Percentiles rank a stretch among this genome's conserved stretches.
Conservation (phyloP, 1,284 basidiomycete species). For the Ceratobasidium sp. region DNA sequence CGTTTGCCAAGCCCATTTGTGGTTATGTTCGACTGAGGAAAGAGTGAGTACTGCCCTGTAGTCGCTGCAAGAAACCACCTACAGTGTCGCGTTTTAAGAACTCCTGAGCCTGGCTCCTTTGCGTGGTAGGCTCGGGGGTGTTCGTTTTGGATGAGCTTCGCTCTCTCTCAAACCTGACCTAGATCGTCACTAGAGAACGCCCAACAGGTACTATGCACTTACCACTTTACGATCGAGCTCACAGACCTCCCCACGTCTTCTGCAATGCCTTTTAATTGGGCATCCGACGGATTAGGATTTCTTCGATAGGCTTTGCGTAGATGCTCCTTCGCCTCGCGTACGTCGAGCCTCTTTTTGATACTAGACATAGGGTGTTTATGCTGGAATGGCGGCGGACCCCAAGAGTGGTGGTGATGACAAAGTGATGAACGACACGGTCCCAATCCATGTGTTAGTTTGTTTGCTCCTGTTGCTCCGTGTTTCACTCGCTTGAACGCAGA, state of each 20-base stretch:
- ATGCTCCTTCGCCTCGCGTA: slow-evolving; percentile 3
- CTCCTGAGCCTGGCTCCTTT: neutral
- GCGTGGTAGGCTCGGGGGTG: neutral
- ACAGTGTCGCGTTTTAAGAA: too few relatives aligned
- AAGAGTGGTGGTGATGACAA: neutral
- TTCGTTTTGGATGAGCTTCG: neutral
- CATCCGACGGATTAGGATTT: slow-evolving; percentile 10
- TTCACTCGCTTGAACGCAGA: neutral
- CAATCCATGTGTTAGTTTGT: too few relatives aligned
- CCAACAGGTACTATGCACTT: neutral
- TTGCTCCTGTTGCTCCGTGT: neutral
- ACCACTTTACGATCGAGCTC: slow-evolving; percentile 15
- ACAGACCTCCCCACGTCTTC: slow-evolving; percentile 6
- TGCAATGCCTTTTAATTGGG: neutral
- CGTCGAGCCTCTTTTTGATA: neutral
- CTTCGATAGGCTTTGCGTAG: slow-evolving; percentile 10
- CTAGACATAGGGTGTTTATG: neutral
- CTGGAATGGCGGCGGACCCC: neutral
- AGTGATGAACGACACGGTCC: neutral
- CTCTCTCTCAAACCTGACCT: slow-evolving; percentile 20
- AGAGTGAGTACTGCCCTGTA: too few relatives aligned
- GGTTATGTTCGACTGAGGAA: too few relatives aligned
- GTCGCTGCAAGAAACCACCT: too few relatives aligned
- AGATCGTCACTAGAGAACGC: neutral
- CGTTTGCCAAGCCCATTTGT: too few relatives aligned